Percentiles rank a stretch among this genome's conserved stretches.
phyloP scores from a whole-genome alignment of 1,284 basidiomycete species.

The Schizopora paradoxa region DNA sequence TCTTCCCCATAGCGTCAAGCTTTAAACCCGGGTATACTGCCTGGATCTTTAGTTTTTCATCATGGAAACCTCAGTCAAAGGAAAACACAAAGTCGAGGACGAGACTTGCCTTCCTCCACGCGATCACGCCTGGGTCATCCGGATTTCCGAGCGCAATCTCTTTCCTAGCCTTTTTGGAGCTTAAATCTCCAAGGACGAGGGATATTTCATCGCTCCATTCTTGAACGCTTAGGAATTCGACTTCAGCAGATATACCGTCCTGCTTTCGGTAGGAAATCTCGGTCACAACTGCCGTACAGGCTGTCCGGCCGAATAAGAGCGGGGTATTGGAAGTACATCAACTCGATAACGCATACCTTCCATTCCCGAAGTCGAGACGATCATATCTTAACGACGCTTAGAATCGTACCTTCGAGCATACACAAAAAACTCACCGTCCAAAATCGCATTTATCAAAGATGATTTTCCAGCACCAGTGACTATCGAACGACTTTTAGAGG shows the following conservation, averaged over 20 bases:
- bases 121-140: slow-evolving; percentile 17
- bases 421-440: slow-evolving; percentile 14
- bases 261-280: slow-evolving; percentile 17
- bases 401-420: not conserved
- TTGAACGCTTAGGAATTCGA: slow-evolving; percentile 17
- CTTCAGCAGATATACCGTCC: slow-evolving; percentile 16
- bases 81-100: not conserved
- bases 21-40: slow-evolving; percentile 19
- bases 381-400: slow-evolving; percentile 16
- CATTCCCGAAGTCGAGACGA: slow-evolving; percentile 22
- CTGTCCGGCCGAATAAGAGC: slow-evolving; percentile 1
- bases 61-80: not conserved
- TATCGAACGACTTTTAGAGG: not conserved
- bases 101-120: slow-evolving; percentile 20
- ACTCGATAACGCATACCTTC: slow-evolving; percentile 11
- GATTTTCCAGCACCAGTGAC: slow-evolving; percentile 22
- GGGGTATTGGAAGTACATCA: not conserved
- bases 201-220: slow-evolving; percentile 21
- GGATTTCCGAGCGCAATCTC: slow-evolving; percentile 14
- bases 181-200: slow-evolving; percentile 19
- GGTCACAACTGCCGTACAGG: slow-evolving; percentile 22
- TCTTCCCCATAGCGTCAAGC: slow-evolving; percentile 14
- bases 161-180: slow-evolving; percentile 16
- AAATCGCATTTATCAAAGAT: slow-evolving; percentile 20
- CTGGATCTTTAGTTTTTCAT: slow-evolving; percentile 20